A percentile compares a stretch with the other conserved stretches of the same genome.
Evolutionary conservation across 192 early-diverging fungal species (phyloP).

Genomic region (Diversispora epigaea): DNA sequence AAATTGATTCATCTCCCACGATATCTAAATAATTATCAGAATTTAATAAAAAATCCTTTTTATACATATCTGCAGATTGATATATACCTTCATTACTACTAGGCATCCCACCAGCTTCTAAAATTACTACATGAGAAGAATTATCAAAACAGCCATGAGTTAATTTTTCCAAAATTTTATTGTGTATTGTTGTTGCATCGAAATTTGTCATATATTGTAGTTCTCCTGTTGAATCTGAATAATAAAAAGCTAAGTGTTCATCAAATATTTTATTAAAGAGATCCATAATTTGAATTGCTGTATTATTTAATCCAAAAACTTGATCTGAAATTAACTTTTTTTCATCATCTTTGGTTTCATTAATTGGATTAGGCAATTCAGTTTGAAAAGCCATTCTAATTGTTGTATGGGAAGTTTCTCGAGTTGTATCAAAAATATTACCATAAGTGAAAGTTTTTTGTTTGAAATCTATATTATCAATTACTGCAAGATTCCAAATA

Average conservation of each 20-base stretch:
- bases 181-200: background rate
- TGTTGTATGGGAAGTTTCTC: background rate
- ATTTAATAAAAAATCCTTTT: background rate
- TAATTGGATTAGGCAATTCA: background rate
- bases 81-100: slow-evolving; percentile 1
- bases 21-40: background rate
- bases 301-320: background rate
- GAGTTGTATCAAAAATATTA: background rate
- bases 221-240: background rate
- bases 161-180: background rate
- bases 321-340: background rate
- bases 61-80: background rate
- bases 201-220: background rate
- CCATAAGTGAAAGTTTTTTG: background rate
- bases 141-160: background rate
- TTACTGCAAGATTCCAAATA: background rate
- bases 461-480: background rate
- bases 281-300: background rate
- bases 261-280: background rate
- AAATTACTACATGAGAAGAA: background rate
- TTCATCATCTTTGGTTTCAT: background rate
- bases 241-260: background rate
- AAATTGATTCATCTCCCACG: background rate
- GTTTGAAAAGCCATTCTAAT: background rate
- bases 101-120: background rate